A percentile compares a stretch with the other conserved stretches of the same genome.
phyloP scores from a whole-genome alignment of 805 yeast species.

The Barnettozyma wickerhamii region DNA sequence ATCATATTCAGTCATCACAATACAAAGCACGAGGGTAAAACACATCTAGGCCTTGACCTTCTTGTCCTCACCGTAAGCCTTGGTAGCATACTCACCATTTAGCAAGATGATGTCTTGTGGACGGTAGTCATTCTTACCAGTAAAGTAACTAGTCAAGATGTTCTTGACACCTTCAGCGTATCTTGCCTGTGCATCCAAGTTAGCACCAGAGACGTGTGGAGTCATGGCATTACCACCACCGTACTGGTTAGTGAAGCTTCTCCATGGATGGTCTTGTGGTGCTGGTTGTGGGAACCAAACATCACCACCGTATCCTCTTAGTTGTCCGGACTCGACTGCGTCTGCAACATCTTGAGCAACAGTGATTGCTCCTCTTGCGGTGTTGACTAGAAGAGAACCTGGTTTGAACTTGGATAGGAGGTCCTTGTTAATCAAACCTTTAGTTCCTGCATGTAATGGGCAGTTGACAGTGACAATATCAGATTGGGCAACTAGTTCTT shows the following conservation, averaged over 20 bases:
- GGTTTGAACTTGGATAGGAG: conserved; percentile 64
- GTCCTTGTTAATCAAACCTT: conserved; percentile 63
- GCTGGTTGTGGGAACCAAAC: conserved; percentile 88
- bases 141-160: conserved; percentile 60
- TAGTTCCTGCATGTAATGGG: conserved; percentile 69
- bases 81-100: conserved; percentile 69
- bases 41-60: conserved; percentile 22
- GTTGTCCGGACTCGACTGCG: conserved; percentile 62
- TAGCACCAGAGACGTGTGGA: conserved; percentile 77
- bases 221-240: conserved; percentile 85
- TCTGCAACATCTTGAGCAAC: conserved; percentile 71
- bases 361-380: conserved; percentile 81
- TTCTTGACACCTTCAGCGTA: conserved; percentile 66
- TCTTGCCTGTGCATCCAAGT: conserved; percentile 74
- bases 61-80: conserved; percentile 58
- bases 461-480: conserved; percentile 75
- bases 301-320: conserved; percentile 81
- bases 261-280: conserved; percentile 74
- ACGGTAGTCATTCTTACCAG: conserved; percentile 60
- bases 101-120: conserved; percentile 73
- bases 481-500: conserved; percentile 61
- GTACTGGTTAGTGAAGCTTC: conserved; percentile 56
- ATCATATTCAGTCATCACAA: too few relatives aligned
- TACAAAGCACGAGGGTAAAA: too few relatives aligned
- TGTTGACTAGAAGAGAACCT: conserved; percentile 71